Conservation (phyloP, 2,329 filamentous ascomycete genomes). For the Cadophora malorum region DNA sequence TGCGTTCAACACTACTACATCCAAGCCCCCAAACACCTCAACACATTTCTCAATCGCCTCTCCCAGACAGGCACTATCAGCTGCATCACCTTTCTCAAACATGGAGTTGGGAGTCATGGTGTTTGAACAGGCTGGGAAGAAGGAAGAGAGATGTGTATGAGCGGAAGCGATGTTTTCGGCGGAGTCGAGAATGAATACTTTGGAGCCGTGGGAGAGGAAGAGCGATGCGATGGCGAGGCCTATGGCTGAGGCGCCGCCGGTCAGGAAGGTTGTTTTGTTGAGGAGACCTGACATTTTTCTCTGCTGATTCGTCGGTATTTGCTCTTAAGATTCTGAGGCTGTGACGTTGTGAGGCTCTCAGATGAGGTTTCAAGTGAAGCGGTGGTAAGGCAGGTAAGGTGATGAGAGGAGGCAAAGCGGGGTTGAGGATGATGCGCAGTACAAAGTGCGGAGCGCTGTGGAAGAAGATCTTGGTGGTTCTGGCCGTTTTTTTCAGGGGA, state of each 20-base stretch:
- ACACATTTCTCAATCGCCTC: not conserved
- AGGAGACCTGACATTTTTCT: not conserved
- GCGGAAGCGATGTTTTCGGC: not conserved
- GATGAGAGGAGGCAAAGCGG: too few species aligned
- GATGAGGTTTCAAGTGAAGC: too few species aligned
- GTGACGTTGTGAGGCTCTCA: too few species aligned
- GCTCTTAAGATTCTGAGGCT: too few species aligned
- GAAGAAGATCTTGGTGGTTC: too few species aligned
- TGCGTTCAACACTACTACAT: not conserved
- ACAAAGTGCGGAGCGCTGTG: too few species aligned
- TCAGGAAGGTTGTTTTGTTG: not conserved
- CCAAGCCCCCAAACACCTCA: not conserved
- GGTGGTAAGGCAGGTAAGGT: too few species aligned
- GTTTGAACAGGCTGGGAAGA: too few species aligned
- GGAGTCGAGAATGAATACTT: not conserved
- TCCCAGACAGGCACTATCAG: not conserved
- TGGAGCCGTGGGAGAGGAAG: not conserved
- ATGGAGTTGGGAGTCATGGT: not conserved
- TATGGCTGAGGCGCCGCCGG: not conserved
- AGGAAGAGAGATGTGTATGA: not conserved
- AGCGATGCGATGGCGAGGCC: not conserved
- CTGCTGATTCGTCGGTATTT: too few species aligned
- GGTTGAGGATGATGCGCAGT: too few species aligned
- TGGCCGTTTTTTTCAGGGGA: too few species aligned
- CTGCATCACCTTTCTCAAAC: not conserved